phyloP scores from a whole-genome alignment of 148 eudicot species.

The Pouteria glomerata region DNA sequence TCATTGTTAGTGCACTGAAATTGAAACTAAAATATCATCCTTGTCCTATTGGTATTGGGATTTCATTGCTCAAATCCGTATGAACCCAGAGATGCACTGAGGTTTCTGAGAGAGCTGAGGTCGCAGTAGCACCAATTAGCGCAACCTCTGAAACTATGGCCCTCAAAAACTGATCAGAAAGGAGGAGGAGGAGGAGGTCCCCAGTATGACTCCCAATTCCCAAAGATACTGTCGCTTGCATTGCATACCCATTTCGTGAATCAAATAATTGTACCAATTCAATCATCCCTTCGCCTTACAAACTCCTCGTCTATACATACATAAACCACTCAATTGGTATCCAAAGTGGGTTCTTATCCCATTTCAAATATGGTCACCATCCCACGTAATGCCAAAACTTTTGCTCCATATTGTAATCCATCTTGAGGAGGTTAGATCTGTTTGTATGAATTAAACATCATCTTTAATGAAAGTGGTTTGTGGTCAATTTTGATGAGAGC shows the following conservation, averaged over 20 bases:
- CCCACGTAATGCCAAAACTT: slow-evolving; percentile 6
- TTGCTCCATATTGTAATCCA: too few species aligned
- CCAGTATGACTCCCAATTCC: not conserved
- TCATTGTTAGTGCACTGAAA: too few species aligned
- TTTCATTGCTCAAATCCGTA: slow-evolving; percentile 5
- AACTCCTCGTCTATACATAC: not conserved
- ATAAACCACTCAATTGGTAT: slow-evolving; percentile 9
- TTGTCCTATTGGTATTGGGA: not conserved
- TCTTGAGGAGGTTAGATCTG: not conserved
- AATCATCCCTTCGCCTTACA: not conserved
- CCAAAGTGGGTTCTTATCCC: slow-evolving; percentile 7
- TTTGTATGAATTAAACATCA: not conserved
- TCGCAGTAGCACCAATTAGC: too few species aligned
- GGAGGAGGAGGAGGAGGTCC: too few species aligned
- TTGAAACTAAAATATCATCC: too few species aligned
- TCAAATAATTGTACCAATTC: slow-evolving; percentile 18
- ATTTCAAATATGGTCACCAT: slow-evolving; percentile 6
- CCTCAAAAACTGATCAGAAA: slow-evolving; percentile 2
- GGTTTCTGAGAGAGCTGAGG: not conserved
- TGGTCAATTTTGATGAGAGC: not conserved
- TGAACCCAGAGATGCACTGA: slow-evolving; percentile 11
- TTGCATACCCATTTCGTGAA: slow-evolving; percentile 23
- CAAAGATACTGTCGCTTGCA: slow-evolving; percentile 1
- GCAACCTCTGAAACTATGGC: slow-evolving; percentile 10
- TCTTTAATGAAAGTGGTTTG: not conserved